These are phyloP conservation scores for Colletotrichum sp. DNA, from an alignment of 2,329 filamentous ascomycete species.

Conservation along the genomic window DNA sequence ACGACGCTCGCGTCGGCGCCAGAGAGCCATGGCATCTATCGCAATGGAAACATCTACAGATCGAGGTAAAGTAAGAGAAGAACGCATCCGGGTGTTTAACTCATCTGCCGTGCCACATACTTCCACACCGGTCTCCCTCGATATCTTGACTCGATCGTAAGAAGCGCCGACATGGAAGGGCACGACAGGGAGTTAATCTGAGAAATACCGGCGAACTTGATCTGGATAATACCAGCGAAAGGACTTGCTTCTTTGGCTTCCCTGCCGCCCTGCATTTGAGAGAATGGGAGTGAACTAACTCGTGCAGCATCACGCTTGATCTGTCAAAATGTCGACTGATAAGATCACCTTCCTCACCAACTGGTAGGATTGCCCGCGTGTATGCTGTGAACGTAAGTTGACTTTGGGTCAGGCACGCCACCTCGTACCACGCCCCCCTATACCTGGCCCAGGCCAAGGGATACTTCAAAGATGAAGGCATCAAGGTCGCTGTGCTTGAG, in stretches of 20 bases:
- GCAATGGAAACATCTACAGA: constrained; percentile 37
- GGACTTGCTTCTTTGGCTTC: constrained; percentile 75
- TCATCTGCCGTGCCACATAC: constrained; percentile 12
- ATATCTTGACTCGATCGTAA: constrained; percentile 12
- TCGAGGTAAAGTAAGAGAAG: constrained; percentile 52
- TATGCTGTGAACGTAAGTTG: background rate
- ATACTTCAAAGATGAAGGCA: constrained; percentile 75
- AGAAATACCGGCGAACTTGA: constrained; percentile 86
- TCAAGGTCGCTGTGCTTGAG: constrained; percentile 78
- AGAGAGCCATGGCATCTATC: constrained; percentile 29
- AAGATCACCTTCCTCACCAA: constrained; percentile 87
- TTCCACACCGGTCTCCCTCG: constrained; percentile 2
- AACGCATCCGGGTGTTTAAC: constrained; percentile 51
- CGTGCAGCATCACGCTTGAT: constrained; percentile 46
- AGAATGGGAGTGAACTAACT: constrained; percentile 48
- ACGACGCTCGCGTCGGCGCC: constrained; percentile 16
- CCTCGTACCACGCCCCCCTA: constrained; percentile 78
- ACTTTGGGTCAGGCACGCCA: constrained; percentile 67
- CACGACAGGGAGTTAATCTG: constrained; percentile 53
- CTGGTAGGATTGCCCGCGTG: constrained; percentile 59
- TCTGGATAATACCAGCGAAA: constrained; percentile 89
- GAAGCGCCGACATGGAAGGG: background rate
- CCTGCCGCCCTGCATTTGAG: constrained; percentile 30
- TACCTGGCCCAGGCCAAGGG: constrained; percentile 79
- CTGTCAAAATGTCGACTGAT: constrained; percentile 73